These are phyloP conservation scores for Coleophoma crateriformis DNA, from an alignment of 2,329 filamentous ascomycete species.

Conservation along the genomic window DNA sequence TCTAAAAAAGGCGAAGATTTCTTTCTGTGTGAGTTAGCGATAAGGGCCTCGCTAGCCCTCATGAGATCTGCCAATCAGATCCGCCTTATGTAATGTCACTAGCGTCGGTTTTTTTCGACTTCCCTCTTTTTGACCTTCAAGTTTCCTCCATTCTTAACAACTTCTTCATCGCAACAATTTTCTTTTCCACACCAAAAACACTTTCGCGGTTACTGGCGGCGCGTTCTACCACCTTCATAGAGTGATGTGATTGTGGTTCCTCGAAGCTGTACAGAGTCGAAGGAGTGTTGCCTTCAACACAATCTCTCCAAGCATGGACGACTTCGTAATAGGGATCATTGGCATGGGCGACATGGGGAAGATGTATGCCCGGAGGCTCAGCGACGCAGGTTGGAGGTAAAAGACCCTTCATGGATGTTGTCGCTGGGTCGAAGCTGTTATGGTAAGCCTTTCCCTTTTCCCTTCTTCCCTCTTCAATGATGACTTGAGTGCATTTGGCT, in stretches of 20 bases:
- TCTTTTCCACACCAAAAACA: too few species aligned
- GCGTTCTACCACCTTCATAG: background rate
- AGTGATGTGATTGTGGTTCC: background rate
- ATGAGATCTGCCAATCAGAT: too few species aligned
- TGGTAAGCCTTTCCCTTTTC: slow-evolving; percentile 25
- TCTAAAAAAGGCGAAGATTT: background rate
- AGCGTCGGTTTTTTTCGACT: too few species aligned
- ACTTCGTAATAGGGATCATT: slow-evolving; percentile 85
- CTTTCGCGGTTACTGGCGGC: background rate
- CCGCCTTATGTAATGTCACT: too few species aligned
- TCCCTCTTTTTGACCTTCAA: background rate
- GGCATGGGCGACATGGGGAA: slow-evolving; percentile 99
- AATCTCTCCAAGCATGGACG: slow-evolving; percentile 18
- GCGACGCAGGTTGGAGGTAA: slow-evolving; percentile 96
- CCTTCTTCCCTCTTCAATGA: slow-evolving; percentile 51
- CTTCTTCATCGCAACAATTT: background rate
- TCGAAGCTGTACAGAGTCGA: too few species aligned
- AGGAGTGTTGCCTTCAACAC: too few species aligned
- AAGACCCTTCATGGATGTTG: slow-evolving; percentile 21
- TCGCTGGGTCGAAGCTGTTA: slow-evolving; percentile 19
- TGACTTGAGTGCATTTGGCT: slow-evolving; percentile 99
- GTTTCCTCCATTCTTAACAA: background rate
- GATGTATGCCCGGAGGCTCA: slow-evolving; percentile 91
- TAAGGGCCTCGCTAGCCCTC: background rate
- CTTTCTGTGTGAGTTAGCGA: background rate